Evolutionary conservation across 257 asterid species (phyloP).

Genomic region (Salvia rosmarinus): DNA sequence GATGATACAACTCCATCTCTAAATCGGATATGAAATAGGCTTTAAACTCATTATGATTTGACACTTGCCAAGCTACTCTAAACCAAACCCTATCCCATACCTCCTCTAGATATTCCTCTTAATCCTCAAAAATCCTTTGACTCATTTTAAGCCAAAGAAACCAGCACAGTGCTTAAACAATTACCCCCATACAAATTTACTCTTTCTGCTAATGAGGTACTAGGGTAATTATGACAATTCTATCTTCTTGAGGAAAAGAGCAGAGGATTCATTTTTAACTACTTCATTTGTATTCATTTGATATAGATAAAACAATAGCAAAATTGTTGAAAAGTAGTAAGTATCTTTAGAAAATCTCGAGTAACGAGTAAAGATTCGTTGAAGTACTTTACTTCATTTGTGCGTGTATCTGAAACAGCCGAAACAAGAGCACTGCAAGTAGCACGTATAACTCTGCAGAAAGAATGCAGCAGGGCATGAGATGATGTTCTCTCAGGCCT

Average conservation of each 20-base stretch:
- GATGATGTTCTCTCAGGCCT: slow-evolving; percentile 89
- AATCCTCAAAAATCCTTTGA: background rate
- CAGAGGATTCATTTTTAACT: slow-evolving; percentile 21
- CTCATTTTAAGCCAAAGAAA: background rate
- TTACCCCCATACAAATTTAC: background rate
- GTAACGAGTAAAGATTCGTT: slow-evolving; percentile 41
- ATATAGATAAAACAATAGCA: slow-evolving; percentile 57
- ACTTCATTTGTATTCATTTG: slow-evolving; percentile 59
- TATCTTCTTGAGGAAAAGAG: slow-evolving; percentile 17
- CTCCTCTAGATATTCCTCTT: background rate
- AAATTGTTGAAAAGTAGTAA: slow-evolving; percentile 5
- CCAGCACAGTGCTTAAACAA: background rate
- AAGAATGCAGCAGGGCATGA: slow-evolving; percentile 84
- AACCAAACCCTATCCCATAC: background rate
- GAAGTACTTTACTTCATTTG: slow-evolving; percentile 92
- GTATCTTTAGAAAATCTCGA: slow-evolving; percentile 17
- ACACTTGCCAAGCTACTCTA: background rate
- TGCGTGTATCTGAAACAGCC: slow-evolving; percentile 86
- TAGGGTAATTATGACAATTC: background rate
- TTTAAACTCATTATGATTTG: background rate
- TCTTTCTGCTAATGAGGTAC: background rate
- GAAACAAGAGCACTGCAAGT: slow-evolving; percentile 88
- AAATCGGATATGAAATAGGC: background rate
- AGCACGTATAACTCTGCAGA: slow-evolving; percentile 76
- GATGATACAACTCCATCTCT: background rate